A percentile compares a stretch with the other conserved stretches of the same genome.
phyloP scores from a whole-genome alignment of 306 rosid species.

The Citrullus amarus region DNA sequence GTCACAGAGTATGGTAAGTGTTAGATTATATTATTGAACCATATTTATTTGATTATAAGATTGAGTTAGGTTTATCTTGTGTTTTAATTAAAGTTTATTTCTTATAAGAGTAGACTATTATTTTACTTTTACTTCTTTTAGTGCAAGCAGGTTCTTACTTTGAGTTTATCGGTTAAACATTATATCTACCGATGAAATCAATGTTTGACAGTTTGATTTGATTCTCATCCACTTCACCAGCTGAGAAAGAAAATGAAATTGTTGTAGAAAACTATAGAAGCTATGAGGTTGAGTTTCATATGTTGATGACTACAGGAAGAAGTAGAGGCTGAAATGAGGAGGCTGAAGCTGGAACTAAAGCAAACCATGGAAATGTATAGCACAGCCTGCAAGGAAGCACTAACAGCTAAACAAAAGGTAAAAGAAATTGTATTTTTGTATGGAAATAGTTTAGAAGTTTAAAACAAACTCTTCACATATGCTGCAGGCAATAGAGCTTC shows the following conservation, averaged over 20 bases:
- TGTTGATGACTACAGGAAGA: slow-evolving; percentile 48
- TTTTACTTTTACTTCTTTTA: background rate
- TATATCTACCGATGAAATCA: background rate
- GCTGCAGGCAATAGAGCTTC: slow-evolving; percentile 70
- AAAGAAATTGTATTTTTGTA: background rate
- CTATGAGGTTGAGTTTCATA: background rate
- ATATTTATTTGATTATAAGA: background rate
- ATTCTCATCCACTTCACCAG: background rate
- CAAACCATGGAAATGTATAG: slow-evolving; percentile 97
- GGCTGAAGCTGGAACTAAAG: slow-evolving; percentile 82
- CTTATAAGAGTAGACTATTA: background rate
- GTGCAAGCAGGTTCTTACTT: background rate
- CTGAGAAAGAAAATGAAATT: background rate
- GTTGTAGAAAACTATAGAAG: background rate
- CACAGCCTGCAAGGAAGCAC: slow-evolving; percentile 94
- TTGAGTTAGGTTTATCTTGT: background rate
- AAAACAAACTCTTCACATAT: slow-evolving; percentile 12
- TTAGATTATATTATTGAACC: background rate
- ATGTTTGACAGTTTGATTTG: background rate
- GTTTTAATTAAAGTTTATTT: background rate
- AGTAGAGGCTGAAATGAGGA: slow-evolving; percentile 83
- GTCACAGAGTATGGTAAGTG: slow-evolving; percentile 38
- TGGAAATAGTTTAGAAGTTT: background rate
- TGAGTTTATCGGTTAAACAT: background rate
- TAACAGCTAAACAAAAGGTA: slow-evolving; percentile 73